Percentiles rank a stretch among this genome's conserved stretches.
Conservation (phyloP, 176 grass and related monocot species). For the Alopecurus myosuroides region DNA sequence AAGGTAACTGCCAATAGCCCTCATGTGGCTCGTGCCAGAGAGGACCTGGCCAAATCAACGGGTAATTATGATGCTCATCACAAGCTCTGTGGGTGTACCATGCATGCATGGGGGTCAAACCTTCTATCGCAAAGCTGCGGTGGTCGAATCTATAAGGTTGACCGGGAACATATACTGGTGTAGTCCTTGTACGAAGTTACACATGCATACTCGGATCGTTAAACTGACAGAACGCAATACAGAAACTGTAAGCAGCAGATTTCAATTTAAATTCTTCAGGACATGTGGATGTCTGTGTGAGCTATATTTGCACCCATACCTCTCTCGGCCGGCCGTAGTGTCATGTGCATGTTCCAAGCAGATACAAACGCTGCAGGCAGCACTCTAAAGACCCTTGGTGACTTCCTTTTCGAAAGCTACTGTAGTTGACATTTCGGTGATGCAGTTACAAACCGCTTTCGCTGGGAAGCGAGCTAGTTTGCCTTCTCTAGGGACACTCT, state of each 20-base stretch:
- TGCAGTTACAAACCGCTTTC: slow-evolving; percentile 18
- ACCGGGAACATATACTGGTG: slow-evolving; percentile 12
- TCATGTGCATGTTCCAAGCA: background rate
- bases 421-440: slow-evolving; percentile 7
- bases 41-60: slow-evolving; percentile 56
- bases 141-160: slow-evolving; percentile 29
- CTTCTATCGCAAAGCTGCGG: background rate
- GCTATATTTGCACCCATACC: background rate
- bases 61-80: slow-evolving; percentile 56
- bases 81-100: no score
- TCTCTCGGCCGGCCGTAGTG: background rate
- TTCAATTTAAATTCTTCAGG: background rate
- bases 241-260: background rate
- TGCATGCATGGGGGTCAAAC: slow-evolving; percentile 11
- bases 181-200: background rate
- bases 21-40: slow-evolving; percentile 36
- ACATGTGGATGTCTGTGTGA: background rate
- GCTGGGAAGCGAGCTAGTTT: slow-evolving; percentile 9
- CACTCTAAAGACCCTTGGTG: background rate
- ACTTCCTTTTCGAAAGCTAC: background rate
- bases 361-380: background rate
- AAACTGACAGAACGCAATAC: background rate
- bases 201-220: background rate
- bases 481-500: background rate
- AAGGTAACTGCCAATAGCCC: background rate